Evolutionary conservation across 2,329 filamentous ascomycete species (phyloP).

Genomic region (Xylaria sp.): DNA sequence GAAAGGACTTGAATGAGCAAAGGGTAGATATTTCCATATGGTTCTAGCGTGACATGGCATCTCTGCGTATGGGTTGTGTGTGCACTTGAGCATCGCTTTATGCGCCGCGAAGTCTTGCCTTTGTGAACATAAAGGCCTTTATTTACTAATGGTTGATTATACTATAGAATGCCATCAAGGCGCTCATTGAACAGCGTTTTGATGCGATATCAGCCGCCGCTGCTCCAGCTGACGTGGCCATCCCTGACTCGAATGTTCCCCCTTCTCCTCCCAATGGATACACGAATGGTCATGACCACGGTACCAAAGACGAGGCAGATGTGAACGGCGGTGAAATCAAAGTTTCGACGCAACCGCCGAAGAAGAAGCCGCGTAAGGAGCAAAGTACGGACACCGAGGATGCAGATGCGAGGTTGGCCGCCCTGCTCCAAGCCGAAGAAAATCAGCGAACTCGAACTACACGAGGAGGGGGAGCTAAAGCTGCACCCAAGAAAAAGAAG

Average conservation of each 20-base stretch:
- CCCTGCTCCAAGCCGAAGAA: slow-evolving; percentile 90
- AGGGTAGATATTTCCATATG: slow-evolving; percentile 57
- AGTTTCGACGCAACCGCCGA: slow-evolving; percentile 59
- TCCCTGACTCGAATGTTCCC: slow-evolving; percentile 39
- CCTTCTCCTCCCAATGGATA: slow-evolving; percentile 41
- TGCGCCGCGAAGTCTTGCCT: too few relatives aligned
- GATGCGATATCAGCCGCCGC: slow-evolving; percentile 70
- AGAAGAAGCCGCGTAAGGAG: slow-evolving; percentile 72
- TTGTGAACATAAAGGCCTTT: neutral
- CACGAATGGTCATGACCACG: slow-evolving; percentile 47
- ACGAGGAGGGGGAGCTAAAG: slow-evolving; percentile 73
- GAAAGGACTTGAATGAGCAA: slow-evolving; percentile 67
- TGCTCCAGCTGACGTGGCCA: slow-evolving; percentile 43
- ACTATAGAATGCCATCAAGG: slow-evolving; percentile 72
- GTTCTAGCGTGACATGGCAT: neutral
- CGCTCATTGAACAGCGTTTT: slow-evolving; percentile 77
- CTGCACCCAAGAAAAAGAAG: slow-evolving; percentile 68
- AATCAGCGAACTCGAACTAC: slow-evolving; percentile 81
- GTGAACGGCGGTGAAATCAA: slow-evolving; percentile 56
- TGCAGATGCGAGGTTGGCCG: slow-evolving; percentile 87
- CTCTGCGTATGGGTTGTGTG: neutral
- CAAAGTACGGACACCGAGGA: slow-evolving; percentile 72
- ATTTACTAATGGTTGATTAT: slow-evolving; percentile 14
- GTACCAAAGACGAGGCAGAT: slow-evolving; percentile 46
- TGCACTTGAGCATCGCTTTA: neutral